Base-by-base conservation (phyloP, 75 land plant genomes). In the Isoetes taiwanensis region DNA sequence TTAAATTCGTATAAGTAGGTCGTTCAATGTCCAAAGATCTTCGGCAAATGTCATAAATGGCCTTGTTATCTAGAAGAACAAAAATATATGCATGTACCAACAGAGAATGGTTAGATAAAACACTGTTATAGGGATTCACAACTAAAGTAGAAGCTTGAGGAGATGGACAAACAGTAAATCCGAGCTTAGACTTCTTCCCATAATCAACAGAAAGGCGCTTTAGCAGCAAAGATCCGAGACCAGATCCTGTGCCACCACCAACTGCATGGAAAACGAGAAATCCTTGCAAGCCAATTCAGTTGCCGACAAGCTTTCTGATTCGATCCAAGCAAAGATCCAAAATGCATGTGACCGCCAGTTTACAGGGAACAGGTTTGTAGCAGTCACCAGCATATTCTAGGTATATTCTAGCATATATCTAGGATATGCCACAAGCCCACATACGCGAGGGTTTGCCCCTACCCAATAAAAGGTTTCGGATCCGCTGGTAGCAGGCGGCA, bases 121-220 rank as follows among this genome's bases (percentile, higher is more conserved):
- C 83, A 28, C 65, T 67, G 27, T 67, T 67, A 56, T 57, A 68
- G 1, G 72, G 72, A 34, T 70, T 70, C 3, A 66, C 77, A 33
- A 74, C 66, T 10, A 72, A 64, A 9, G 77, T 74, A 0, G 77
- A 74, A 8, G 23, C 16, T 48, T 67, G 70, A 16, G 72, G 76
- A 12, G 76, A 74, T 34, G 76, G 72, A 58, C 68, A 68, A 2
- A 73, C 57, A 26, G 72, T 62, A 35, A 67, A 73, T 0, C 69
- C 75, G 23, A 65, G 53, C 26, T 63, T 62, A n/a, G 50, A 46
- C 19, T 46, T 46, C 19, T 23, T 28, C 67, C 31, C 50, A 30
- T 72, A 68, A 30, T 74, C 80, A 16, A 78, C 78, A 5, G 79
- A 75, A 31, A 79, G 34, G 19, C 75, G 69, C 32, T 79, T 72